Conservation (phyloP, 2,329 filamentous ascomycete species). For the Ophiostoma quercus region DNA sequence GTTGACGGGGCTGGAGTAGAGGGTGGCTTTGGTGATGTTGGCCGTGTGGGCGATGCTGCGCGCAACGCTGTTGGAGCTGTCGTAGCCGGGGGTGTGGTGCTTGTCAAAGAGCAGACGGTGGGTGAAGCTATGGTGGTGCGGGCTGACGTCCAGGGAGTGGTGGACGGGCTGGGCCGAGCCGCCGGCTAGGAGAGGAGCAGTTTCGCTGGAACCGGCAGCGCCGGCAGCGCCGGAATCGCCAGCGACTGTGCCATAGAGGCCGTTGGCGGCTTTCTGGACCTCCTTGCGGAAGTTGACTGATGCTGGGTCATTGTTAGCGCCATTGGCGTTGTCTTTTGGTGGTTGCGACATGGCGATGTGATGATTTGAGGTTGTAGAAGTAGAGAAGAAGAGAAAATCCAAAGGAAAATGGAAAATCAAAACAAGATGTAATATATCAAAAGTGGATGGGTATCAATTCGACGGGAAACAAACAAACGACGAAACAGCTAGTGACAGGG, state of each 20-base stretch:
- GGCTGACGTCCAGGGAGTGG: not conserved
- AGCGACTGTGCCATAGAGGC: constrained; percentile 11
- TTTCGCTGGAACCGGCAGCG: constrained; percentile 31
- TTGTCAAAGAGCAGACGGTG: constrained; percentile 42
- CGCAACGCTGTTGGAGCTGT: constrained; percentile 44
- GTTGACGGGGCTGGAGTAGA: constrained; percentile 61
- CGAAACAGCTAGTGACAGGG: not conserved
- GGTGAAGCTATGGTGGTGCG: constrained; percentile 29
- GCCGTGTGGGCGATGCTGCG: constrained; percentile 46
- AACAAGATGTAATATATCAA: constrained; percentile 3
- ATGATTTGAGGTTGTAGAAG: not conserved
- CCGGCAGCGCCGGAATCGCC: constrained; percentile 11
- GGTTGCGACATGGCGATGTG: constrained; percentile 18
- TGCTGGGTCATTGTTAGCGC: constrained; percentile 27
- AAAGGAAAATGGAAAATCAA: not conserved
- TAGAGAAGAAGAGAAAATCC: not conserved
- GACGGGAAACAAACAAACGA: constrained; percentile 11
- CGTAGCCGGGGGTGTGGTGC: constrained; percentile 47
- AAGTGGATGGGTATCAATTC: constrained; percentile 8
- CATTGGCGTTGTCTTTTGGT: constrained; percentile 14
- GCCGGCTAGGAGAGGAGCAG: constrained; percentile 38
- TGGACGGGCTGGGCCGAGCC: not conserved
- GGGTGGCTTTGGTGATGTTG: constrained; percentile 53
- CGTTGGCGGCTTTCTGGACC: constrained; percentile 25
- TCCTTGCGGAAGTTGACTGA: constrained; percentile 32